Conservation (phyloP, 2,329 filamentous ascomycete genomes). For the Aspergillus texensis region DNA sequence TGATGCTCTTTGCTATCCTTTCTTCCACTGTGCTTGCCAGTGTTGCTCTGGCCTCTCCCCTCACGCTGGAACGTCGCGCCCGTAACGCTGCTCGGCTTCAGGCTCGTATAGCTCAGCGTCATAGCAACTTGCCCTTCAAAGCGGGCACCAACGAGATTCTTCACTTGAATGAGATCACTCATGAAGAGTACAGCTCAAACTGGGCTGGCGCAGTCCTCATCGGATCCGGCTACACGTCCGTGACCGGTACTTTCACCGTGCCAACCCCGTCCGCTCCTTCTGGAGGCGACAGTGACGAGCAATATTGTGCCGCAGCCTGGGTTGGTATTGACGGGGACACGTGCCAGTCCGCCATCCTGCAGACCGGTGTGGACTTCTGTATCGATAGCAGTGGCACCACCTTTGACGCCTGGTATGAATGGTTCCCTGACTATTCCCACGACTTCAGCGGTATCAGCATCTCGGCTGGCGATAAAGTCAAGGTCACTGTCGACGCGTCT, state of each 20-base stretch:
- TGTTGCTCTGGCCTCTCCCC: too few species aligned
- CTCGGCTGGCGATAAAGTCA: constrained; percentile 46
- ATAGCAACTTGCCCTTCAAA: too few species aligned
- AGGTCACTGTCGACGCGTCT: constrained; percentile 45
- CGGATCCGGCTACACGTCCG: constrained; percentile 50
- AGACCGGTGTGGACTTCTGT: constrained; percentile 60
- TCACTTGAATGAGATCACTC: too few species aligned
- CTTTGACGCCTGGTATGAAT: constrained; percentile 63
- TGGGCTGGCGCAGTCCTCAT: too few species aligned
- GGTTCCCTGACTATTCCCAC: constrained; percentile 60
- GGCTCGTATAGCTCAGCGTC: too few species aligned
- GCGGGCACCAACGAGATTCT: too few species aligned
- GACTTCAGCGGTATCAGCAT: constrained; percentile 53
- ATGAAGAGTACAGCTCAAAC: too few species aligned
- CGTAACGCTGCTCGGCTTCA: too few species aligned
- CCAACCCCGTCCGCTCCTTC: constrained; percentile 49
- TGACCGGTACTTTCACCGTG: constrained; percentile 56
- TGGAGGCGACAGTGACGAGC: constrained; percentile 30
- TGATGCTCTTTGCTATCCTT: too few species aligned
- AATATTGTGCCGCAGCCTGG: constrained; percentile 52
- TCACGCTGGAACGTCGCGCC: too few species aligned
- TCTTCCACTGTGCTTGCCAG: too few species aligned
- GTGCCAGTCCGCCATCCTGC: constrained; percentile 56
- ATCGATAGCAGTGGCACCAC: constrained; percentile 42
- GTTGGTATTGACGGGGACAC: constrained; percentile 65